Base-by-base conservation (phyloP, 139 green algal species). In the Haematococcus lacustris region DNA sequence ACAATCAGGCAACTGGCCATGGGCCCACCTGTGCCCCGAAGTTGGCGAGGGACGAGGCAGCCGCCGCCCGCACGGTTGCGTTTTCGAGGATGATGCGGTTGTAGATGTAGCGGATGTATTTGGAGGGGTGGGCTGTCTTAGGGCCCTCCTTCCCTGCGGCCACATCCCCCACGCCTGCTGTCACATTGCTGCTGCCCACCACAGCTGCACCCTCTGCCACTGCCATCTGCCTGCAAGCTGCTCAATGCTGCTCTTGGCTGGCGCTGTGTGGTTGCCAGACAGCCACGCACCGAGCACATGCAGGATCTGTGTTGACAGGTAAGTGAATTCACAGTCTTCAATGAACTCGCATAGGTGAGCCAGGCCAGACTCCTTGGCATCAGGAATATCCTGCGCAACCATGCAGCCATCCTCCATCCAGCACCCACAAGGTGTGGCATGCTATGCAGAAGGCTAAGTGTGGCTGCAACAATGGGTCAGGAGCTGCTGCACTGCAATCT, bases 31-130 rank as follows among this genome's bases (percentile, higher is more conserved):
- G 66, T 0, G 87, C 86, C 17, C 91, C 95, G 86, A 99, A 97
- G 41, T 86, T 84, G 2, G 93, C 91, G 32, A 99, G 86, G 5
- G 91, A 87, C 53, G 77, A 88, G 32, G 98, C 91, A 3, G 95
- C 95, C 7, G 92, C 90, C 0, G 96, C 95, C 32, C 95, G 85
- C 70, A 99, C 96, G 1, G 96, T 97, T 17, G 95, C 96, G 67
- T 98, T 99, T 85, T 99, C 95, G 66, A 99, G 85, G 65, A 98
- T 96, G 74, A 99, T 91, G 43, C 95, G 89, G 85, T 99, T 99
- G 92, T 97, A 99, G 82, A 99, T 98, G 82, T 93, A 98, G 73
- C 95, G 89, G 74, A 96, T 95, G 85, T 95, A 96, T 71, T 89
- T 88, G 33, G 79, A 81, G 51, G 87, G 88, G 65, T 93, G 89